Base-by-base conservation (phyloP, 2,329 filamentous ascomycete genomes). In the Nakataea oryzae region DNA sequence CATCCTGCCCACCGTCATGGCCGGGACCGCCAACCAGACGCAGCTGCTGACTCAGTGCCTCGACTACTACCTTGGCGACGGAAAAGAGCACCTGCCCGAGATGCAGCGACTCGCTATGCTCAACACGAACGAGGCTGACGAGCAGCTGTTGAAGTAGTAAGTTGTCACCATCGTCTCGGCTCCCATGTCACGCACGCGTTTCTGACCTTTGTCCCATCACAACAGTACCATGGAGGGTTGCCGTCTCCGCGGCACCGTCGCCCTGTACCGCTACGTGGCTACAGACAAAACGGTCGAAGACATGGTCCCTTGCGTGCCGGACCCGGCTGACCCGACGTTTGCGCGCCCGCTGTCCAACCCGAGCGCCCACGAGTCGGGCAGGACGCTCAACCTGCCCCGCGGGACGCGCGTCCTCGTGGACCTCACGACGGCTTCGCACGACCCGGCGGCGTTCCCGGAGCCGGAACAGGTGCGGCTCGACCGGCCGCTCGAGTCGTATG, bases 11-110 rank as follows among this genome's bases (percentile, higher is more conserved):
- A 80, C 81, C 2, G 80, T 82, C 11, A 76, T 78, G 27, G 79
- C 81, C 1, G 81, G 83, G 69, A 78, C 83, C 2, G 82, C 84
- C 12, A 86, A 82, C 67, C 83, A 87, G 70, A 79, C 79, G 11
- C 79, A 84, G 66, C 73, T 83, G 63, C 82, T 86, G 66, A 77
- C 80, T 1, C 81, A 86, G 70, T 76, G 82, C 54, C 72, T 87
- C 59, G 84, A 87, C 66, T 86, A 81, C 72, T 87, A 85, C 69
- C 76, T 86, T 12, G 75, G 75, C 60, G 72, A 80, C 63, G 78
- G 81, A 67, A 72, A 74, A 65, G 62, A 74, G 41, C 75, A 86
- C 65, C 73, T 85, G 1, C 73, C 79, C 0, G 78, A 81, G 60
- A 79, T 87, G 65, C 77, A 81, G 65, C 73, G 74, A 17, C 74